Evolutionary conservation across 768 basidiomycete genomes (phyloP).

Genomic region (Lactarius quietus): DNA sequence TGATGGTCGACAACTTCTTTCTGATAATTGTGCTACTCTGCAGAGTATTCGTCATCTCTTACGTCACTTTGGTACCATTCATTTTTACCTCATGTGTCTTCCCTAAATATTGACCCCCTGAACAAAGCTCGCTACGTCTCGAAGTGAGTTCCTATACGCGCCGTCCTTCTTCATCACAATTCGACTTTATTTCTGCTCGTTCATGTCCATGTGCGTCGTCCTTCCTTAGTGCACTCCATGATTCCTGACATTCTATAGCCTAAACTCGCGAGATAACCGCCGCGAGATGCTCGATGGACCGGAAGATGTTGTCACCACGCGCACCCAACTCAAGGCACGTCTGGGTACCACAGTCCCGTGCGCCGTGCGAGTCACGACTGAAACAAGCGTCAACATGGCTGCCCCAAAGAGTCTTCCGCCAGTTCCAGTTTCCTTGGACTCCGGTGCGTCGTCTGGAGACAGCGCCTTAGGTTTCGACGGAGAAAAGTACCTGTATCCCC

Average conservation of each 20-base stretch:
- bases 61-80: not conserved
- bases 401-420: not conserved
- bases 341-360: not conserved
- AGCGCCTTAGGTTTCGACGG: not conserved
- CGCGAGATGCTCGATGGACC: not conserved
- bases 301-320: not conserved
- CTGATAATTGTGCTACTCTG: not conserved
- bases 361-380: not conserved
- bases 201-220: constrained; percentile 1
- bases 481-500: not conserved
- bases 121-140: not conserved
- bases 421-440: not conserved
- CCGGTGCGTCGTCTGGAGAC: not conserved
- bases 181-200: constrained; percentile 3
- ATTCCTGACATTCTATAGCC: not conserved
- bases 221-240: not conserved
- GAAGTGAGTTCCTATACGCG: not conserved
- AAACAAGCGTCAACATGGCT: not conserved
- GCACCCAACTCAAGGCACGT: not conserved
- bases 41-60: not conserved
- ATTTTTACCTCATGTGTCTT: not conserved
- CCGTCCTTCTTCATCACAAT: constrained; percentile 5
- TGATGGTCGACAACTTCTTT: no score
- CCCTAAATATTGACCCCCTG: not conserved
- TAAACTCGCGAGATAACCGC: constrained; percentile 3